Base-by-base conservation (phyloP, 164 flowering plant genomes). In the Buxus sempervirens region DNA sequence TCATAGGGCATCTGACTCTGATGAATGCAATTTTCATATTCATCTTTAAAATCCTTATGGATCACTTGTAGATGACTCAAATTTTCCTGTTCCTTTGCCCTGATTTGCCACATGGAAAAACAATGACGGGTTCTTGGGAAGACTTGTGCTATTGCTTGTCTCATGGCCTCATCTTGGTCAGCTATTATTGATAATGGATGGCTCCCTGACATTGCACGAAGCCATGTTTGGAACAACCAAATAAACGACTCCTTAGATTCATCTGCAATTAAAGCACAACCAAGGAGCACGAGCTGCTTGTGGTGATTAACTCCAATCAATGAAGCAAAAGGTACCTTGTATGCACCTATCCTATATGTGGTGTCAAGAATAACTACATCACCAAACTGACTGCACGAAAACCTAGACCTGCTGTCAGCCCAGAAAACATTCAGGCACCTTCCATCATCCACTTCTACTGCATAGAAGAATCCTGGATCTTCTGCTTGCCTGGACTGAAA, bases 271-370 rank as follows among this genome's bases (percentile, higher is more conserved):
- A 87, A 61, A 54, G 89, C 89, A 77, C 86, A 87, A 0, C 81
- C 91, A 62, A 87, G 82, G 27, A 87, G 82, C 13, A 85, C 83
- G 0, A 86, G 84, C 58, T 85, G 87, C 71, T 62, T 79, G 68
- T 87, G 91, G 64, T 87, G 84, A 67, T 85, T 85, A 64, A 87
- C 73, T 27, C 89, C 91, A 66, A 81, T 24, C 27, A 87, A 85
- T 45, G 79, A 70, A 63, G 91, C 89, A 70, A 87, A 74, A 6
- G 88, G 88, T 54, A 85, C 78, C 54, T 57, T 5, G 69, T 78
- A 81, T 56, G 27, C 62, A 54, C 62, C 61, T 51, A 69, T 77
- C 77, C 79, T 72, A 58, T 84, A 86, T 12, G 84, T 51, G 22
- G 85, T 86, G 69, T 86, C 87, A 45, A 86, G 76, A 54, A 82